A percentile compares a stretch with the other conserved stretches of the same genome.
Evolutionary conservation across 2,329 filamentous ascomycete species (phyloP).

Genomic region (Scleromitrula shiraiana): DNA sequence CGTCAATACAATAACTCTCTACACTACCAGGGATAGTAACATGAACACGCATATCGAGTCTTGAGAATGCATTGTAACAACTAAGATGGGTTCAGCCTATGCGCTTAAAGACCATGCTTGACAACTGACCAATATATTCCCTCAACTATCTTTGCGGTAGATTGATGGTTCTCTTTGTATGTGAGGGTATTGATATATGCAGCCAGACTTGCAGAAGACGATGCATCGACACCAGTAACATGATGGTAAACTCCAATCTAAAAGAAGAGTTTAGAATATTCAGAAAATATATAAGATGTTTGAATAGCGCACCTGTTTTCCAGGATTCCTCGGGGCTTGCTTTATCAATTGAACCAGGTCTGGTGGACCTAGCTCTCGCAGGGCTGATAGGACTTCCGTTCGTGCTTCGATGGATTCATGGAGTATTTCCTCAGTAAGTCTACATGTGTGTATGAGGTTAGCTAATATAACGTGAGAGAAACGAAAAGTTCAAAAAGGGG

Average conservation of each 20-base stretch:
- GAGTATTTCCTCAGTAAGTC: conserved; percentile 87
- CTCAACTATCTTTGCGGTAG: conserved; percentile 76
- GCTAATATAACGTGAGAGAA: too few species aligned
- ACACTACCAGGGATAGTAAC: conserved; percentile 95
- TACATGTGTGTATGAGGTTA: conserved; percentile 32
- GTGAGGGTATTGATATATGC: conserved; percentile 98
- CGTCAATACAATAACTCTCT: conserved; percentile 95
- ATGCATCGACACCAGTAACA: conserved; percentile 94
- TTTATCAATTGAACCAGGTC: conserved; percentile 95
- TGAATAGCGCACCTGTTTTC: conserved; percentile 44
- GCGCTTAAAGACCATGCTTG: conserved; percentile 24
- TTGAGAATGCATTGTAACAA: conserved; percentile 99
- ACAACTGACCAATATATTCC: conserved; percentile 77
- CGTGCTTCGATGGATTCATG: conserved; percentile 88
- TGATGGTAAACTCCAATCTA: conserved; percentile 94
- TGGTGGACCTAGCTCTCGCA: conserved; percentile 90
- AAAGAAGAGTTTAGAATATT: conserved; percentile 11
- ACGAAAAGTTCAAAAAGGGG: too few species aligned
- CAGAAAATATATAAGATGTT: not conserved
- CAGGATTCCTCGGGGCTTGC: conserved; percentile 48
- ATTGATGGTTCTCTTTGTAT: conserved; percentile 76
- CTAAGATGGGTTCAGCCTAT: conserved; percentile 29
- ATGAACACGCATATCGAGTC: conserved; percentile 96
- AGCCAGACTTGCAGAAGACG: conserved; percentile 90
- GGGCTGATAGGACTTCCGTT: conserved; percentile 75